Percentiles rank a stretch among this genome's conserved stretches.
Evolutionary conservation across 176 grass and related monocot genomes (phyloP).

Genomic region (Zizania latifolia): DNA sequence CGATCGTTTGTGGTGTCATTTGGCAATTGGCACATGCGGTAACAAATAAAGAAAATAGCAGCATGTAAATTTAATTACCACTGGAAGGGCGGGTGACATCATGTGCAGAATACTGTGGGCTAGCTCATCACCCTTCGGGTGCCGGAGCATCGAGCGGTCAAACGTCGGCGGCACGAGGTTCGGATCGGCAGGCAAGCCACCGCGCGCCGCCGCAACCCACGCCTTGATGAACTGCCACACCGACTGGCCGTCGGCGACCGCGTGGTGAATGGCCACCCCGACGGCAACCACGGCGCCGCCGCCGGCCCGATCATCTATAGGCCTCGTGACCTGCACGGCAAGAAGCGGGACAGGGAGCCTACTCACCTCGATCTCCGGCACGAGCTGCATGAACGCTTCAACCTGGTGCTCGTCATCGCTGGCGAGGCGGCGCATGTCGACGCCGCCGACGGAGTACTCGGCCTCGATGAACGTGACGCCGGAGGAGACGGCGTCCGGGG

Average conservation of each 20-base stretch:
- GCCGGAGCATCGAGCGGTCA: conserved; percentile 21
- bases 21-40: neutral
- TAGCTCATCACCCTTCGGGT: conserved; percentile 14
- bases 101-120: neutral
- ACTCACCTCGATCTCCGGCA: conserved; percentile 10
- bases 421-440: conserved; percentile 23
- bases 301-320: neutral
- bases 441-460: conserved; percentile 15
- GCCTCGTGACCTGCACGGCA: conserved; percentile 44
- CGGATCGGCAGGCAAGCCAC: neutral
- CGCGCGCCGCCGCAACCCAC: conserved; percentile 30
- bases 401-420: conserved; percentile 26
- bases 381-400: conserved; percentile 37
- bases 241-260: conserved; percentile 29
- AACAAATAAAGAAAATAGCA: neutral
- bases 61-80: neutral
- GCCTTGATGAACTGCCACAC: conserved; percentile 52
- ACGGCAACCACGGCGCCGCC: conserved; percentile 17
- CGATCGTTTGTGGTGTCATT: too few relatives aligned
- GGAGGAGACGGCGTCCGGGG: neutral
- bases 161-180: conserved; percentile 1
- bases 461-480: conserved; percentile 39
- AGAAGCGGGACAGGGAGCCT: conserved; percentile 25
- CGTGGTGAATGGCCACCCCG: conserved; percentile 44
- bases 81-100: conserved; percentile 28